Evolutionary conservation across 202 grass and related monocot genomes (phyloP), one percentile per base, ranked within the genome.

Genomic region (Cymbopogon flexuosus): DNA sequence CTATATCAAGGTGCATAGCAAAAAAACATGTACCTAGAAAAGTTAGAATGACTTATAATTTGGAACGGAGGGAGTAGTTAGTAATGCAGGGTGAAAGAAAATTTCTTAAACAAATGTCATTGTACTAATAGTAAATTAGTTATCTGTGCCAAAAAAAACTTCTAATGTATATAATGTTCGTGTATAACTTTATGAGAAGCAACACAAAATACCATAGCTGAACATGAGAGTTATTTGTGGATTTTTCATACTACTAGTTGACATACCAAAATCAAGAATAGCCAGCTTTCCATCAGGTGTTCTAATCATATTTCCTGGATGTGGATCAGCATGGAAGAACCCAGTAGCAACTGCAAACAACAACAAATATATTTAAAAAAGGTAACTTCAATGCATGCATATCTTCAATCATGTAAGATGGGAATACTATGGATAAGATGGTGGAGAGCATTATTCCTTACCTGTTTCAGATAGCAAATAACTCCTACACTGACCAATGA

Each of bases 291-390:
- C 95, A 74, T 98, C 95, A 62, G 88, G 90, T 72, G 95, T 98
- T 74, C 92, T 89, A 81, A 98, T 98, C 95, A 98, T 98, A 87
- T 94, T 98, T 37, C 95, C 92, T 47, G 95, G 95, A 85, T 98
- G 95, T 70, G 95, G 95, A 84, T 98, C 95, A 45, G 95, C 95
- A 36, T 98, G 95, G 79, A 98, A 98, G 82, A 98, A 94, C 42
- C 95, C 95, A 65, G 95, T 98, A 98, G 92, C 80, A 98, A 89
- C 95, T 94, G 84, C 77, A 87, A 91, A 81, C 31, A 66, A 65
- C 33, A 88, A 70, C 16, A 79, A 51, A 19, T 15, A 79, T 64
- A 68, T 36, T 19, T 4, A 37, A 10, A 61, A 33, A 76, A 71
- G 22, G 8, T 19, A 15, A 10, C 46, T 79, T 70, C 12, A 59